Conservation (phyloP, 257 asterid genomes). For the Penstemon newberryi region DNA sequence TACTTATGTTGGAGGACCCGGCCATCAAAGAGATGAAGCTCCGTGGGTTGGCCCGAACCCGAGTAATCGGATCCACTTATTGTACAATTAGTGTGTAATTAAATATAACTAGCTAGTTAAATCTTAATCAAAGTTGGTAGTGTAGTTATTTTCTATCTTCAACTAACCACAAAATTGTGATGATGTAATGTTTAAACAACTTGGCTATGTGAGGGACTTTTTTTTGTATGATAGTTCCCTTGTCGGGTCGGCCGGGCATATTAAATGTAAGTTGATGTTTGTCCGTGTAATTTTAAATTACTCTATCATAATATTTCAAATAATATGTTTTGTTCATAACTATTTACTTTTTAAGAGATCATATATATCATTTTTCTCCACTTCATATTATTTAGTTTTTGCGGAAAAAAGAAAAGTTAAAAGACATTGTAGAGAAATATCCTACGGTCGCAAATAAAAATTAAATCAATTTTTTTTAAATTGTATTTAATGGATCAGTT, state of each 20-base stretch:
- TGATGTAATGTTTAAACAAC: slow-evolving; percentile 33
- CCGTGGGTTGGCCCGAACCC: slow-evolving; percentile 38
- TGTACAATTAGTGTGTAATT: slow-evolving; percentile 57
- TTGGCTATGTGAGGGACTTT: slow-evolving; percentile 27
- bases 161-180: slow-evolving; percentile 36
- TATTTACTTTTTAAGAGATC: slow-evolving; percentile 14
- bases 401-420: too few species aligned
- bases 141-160: slow-evolving; percentile 12
- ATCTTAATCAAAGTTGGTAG: slow-evolving; percentile 19
- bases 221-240: slow-evolving; percentile 28
- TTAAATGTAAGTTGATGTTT: slow-evolving; percentile 29
- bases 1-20: slow-evolving; percentile 74
- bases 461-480: too few species aligned
- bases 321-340: slow-evolving; percentile 14
- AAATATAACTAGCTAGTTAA: slow-evolving; percentile 13
- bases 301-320: slow-evolving; percentile 26
- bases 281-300: slow-evolving; percentile 43
- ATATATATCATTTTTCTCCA: not conserved
- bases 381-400: too few species aligned
- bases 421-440: too few species aligned
- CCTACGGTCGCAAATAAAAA: too few species aligned
- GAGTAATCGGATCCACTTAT: slow-evolving; percentile 43
- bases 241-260: slow-evolving; percentile 37
- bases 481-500: too few species aligned
- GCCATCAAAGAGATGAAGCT: slow-evolving; percentile 63